Conservation (phyloP, 345 rosid species). For the Euphorbia peplus region DNA sequence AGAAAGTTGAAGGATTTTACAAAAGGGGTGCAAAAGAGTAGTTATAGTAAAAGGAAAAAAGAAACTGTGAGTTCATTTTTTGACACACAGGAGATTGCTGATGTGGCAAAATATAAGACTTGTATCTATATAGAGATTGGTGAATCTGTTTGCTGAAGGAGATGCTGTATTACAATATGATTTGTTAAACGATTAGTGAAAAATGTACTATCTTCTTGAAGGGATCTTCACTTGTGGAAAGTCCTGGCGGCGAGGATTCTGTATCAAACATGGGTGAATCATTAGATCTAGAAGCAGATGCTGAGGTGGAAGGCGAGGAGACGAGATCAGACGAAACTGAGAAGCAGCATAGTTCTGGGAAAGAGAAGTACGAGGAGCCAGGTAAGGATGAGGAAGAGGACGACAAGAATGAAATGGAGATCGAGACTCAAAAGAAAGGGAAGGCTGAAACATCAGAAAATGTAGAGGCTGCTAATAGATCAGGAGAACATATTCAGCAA, state of each 20-base stretch:
- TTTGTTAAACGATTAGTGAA: no score
- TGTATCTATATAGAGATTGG: no score
- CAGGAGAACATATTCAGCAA: slow-evolving; percentile 37
- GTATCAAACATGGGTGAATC: slow-evolving; percentile 69
- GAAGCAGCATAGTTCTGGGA: slow-evolving; percentile 39
- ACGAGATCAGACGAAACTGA: slow-evolving; percentile 39
- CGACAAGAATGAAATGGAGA: slow-evolving; percentile 44
- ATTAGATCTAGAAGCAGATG: slow-evolving; percentile 56
- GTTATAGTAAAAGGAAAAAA: no score
- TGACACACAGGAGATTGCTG: no score
- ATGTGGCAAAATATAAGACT: no score
- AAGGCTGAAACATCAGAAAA: slow-evolving; percentile 37
- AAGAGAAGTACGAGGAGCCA: slow-evolving; percentile 35
- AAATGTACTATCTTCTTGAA: slow-evolving; percentile 23
- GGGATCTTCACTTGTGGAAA: slow-evolving; percentile 63
- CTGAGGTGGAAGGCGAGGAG: slow-evolving; percentile 51
- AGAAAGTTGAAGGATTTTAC: no score
- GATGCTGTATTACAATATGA: no score
- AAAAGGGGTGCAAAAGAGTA: no score
- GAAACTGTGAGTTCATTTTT: no score
- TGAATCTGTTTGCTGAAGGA: no score
- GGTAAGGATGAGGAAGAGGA: slow-evolving; percentile 38
- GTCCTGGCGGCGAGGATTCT: slow-evolving; percentile 66
- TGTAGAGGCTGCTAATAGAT: slow-evolving; percentile 34
- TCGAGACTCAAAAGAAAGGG: slow-evolving; percentile 38